These are phyloP conservation scores for Albatrellus ellisii DNA, from an alignment of 768 basidiomycete species.

Conservation along the genomic window DNA sequence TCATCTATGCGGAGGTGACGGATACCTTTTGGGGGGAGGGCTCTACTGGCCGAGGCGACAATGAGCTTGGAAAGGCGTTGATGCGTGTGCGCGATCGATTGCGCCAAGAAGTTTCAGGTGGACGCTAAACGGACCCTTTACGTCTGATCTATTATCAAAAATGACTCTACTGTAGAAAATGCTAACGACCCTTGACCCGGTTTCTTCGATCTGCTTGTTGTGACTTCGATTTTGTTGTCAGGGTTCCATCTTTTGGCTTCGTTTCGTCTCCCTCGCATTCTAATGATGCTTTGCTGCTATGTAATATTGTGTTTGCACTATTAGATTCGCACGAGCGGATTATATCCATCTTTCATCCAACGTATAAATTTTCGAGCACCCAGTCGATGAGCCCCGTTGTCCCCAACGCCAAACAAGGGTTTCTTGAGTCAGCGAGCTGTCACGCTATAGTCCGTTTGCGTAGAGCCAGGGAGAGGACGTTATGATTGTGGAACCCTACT, in stretches of 20 bases:
- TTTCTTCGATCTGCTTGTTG: background rate
- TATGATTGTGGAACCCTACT: background rate
- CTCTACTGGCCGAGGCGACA: conserved; percentile 32
- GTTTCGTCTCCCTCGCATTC: background rate
- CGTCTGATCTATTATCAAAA: background rate
- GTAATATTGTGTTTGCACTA: no score
- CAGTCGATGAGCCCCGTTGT: background rate
- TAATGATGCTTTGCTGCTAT: no score
- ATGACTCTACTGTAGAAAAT: background rate
- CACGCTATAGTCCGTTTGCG: background rate
- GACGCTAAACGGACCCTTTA: background rate
- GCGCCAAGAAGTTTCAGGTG: conserved; percentile 15
- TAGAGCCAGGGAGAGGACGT: background rate
- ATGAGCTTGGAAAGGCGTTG: conserved; percentile 52
- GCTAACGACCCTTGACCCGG: background rate
- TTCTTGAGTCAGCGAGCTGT: background rate
- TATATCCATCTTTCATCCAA: no score
- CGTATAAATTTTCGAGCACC: background rate
- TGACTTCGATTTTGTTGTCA: background rate
- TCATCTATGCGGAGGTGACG: conserved; percentile 35
- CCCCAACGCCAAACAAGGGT: background rate
- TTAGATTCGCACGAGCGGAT: no score
- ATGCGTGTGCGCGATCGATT: conserved; percentile 39
- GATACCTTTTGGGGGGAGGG: conserved; percentile 66
- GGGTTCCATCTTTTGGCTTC: background rate